Evolutionary conservation across 192 early-diverging fungal genomes (phyloP).

Genomic region (Physocladia obscura): DNA sequence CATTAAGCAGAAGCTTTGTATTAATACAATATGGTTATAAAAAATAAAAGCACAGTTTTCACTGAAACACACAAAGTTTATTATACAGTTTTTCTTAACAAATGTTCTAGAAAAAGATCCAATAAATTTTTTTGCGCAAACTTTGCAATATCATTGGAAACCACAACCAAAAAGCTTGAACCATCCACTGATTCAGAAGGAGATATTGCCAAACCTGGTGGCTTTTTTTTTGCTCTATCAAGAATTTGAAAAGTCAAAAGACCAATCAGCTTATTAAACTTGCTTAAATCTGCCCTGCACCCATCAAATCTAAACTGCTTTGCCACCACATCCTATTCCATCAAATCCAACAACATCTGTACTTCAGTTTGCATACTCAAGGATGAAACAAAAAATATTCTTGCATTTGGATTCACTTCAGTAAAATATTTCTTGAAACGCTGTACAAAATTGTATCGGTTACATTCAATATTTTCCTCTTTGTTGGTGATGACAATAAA

Average conservation of each 20-base stretch:
- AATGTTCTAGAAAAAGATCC: too few species aligned
- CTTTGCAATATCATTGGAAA: neutral
- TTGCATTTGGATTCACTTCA: constrained; percentile 30
- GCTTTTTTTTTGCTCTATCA: neutral
- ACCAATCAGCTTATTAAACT: constrained; percentile 26
- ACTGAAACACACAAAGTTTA: too few species aligned
- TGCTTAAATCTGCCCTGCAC: constrained; percentile 18
- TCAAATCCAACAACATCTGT: constrained; percentile 19
- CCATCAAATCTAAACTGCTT: constrained; percentile 32
- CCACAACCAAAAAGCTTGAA: neutral
- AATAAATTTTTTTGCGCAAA: neutral
- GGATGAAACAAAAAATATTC: constrained; percentile 35
- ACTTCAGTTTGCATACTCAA: constrained; percentile 18
- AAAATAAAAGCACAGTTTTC: too few species aligned
- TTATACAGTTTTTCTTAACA: too few species aligned
- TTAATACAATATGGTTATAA: too few species aligned
- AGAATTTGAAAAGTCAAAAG: constrained; percentile 24
- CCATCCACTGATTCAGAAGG: neutral
- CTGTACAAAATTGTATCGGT: constrained; percentile 19
- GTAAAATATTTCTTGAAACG: constrained; percentile 33
- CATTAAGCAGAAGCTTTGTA: too few species aligned
- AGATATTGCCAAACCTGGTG: neutral
- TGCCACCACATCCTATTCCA: constrained; percentile 20
- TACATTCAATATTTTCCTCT: constrained; percentile 29
- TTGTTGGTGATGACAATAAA: constrained; percentile 35